Conservation (phyloP, 2,329 filamentous ascomycete genomes). For the Akanthomyces lecanii region DNA sequence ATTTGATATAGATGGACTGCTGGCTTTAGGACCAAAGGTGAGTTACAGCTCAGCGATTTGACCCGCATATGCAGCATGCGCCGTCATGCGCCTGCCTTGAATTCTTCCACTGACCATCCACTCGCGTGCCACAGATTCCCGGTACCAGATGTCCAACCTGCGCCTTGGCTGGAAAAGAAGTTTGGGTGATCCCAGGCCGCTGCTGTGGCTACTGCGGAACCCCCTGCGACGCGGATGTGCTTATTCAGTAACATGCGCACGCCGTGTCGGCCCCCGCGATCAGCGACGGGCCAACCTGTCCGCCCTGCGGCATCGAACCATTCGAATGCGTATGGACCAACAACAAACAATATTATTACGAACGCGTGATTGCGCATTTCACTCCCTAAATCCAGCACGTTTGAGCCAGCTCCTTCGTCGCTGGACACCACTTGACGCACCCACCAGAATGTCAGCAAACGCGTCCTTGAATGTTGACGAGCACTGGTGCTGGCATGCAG, state of each 20-base stretch:
- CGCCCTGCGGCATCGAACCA: not conserved
- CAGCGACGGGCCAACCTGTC: not conserved
- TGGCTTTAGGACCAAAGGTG: constrained; percentile 15
- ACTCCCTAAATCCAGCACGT: not conserved
- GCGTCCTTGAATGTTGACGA: not conserved
- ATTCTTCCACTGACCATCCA: not conserved
- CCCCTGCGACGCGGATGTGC: constrained; percentile 29
- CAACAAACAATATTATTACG: not conserved
- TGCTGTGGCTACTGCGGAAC: constrained; percentile 49
- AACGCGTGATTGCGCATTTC: not conserved
- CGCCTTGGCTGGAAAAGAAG: constrained; percentile 44
- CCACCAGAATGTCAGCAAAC: not conserved
- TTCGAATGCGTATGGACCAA: constrained; percentile 4
- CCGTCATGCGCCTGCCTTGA: not conserved
- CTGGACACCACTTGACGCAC: constrained; percentile 1
- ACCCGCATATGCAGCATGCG: not conserved
- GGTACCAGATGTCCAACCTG: constrained; percentile 52
- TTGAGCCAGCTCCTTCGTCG: not conserved
- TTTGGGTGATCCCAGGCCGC: constrained; percentile 53
- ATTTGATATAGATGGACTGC: constrained; percentile 3
- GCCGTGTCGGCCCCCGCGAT: not conserved
- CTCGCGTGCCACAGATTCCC: constrained; percentile 33
- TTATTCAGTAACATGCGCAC: constrained; percentile 1
- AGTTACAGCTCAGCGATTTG: not conserved
- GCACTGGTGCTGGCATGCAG: not conserved